A percentile compares a stretch with the other conserved stretches of the same genome.
phyloP scores from a whole-genome alignment of 1,284 basidiomycete genomes.

The Mycena citricolor region DNA sequence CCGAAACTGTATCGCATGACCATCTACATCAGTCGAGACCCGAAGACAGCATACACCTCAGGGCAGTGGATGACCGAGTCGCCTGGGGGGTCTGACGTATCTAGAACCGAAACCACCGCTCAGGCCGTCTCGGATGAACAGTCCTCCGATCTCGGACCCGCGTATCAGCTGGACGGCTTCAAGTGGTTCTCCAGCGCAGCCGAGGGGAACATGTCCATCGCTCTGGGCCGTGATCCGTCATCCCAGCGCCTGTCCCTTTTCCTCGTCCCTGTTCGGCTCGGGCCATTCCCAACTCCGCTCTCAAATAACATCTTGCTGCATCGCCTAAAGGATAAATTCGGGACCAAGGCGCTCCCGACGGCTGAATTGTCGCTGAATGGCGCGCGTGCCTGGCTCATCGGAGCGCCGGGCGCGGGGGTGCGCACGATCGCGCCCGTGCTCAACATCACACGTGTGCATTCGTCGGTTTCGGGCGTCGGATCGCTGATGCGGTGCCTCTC shows the following conservation, averaged over 20 bases:
- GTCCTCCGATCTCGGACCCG: conserved; percentile 43
- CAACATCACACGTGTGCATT: conserved; percentile 76
- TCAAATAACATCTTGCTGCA: conserved; percentile 75
- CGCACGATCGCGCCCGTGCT: conserved; percentile 70
- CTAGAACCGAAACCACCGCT: conserved; percentile 72
- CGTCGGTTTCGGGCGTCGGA: conserved; percentile 58
- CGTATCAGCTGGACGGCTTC: conserved; percentile 64
- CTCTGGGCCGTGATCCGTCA: conserved; percentile 67
- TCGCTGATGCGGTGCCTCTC: conserved; percentile 62
- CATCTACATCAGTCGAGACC: conserved; percentile 51
- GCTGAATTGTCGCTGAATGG: conserved; percentile 71
- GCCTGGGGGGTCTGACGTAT: conserved; percentile 77
- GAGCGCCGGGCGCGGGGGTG: conserved; percentile 62
- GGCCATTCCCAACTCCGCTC: conserved; percentile 49
- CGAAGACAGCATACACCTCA: conserved; percentile 62
- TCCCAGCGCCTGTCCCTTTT: conserved; percentile 63
- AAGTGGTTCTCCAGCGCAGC: conserved; percentile 88
- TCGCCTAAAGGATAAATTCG: conserved; percentile 78
- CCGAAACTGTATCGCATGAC: not conserved
- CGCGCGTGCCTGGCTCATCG: conserved; percentile 67
- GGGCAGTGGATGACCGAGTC: conserved; percentile 89
- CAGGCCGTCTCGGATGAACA: conserved; percentile 31
- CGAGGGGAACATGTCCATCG: conserved; percentile 71
- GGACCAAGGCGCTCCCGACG: conserved; percentile 75
- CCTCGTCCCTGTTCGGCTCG: conserved; percentile 61